Evolutionary conservation across 202 grass and related monocot species (phyloP).

Genomic region (Cymbopogon flexuosus): DNA sequence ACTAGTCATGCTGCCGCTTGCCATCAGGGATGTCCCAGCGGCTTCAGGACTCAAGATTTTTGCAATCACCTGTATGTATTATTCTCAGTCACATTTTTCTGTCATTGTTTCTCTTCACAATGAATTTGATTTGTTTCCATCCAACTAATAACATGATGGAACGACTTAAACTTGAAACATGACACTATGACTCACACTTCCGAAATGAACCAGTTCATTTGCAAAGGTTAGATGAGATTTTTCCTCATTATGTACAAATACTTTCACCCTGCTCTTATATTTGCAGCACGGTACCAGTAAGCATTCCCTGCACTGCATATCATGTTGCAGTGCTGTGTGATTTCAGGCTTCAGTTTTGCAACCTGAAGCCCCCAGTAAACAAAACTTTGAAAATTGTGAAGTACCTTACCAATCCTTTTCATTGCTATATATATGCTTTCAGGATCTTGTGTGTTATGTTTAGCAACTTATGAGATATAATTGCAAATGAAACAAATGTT

Average conservation of each 20-base stretch:
- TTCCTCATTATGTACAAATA: background rate
- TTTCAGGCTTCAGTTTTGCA: no score
- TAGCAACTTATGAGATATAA: background rate
- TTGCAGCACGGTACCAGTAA: no score
- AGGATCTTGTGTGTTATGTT: background rate
- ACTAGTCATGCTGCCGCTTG: constrained; percentile 78
- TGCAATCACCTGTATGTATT: constrained; percentile 52
- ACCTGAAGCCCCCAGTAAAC: no score
- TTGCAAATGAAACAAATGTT: background rate
- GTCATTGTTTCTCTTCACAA: background rate
- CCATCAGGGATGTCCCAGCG: constrained; percentile 61
- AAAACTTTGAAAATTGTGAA: no score
- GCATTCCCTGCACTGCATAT: background rate
- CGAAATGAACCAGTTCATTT: background rate
- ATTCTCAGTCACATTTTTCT: background rate
- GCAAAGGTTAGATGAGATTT: background rate
- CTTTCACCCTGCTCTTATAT: background rate
- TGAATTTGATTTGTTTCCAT: background rate
- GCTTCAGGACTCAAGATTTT: constrained; percentile 83
- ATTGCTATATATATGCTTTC: background rate
- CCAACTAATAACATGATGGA: background rate
- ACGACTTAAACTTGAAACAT: background rate
- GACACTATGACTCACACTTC: background rate
- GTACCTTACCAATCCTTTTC: no score
- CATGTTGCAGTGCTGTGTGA: background rate